Evolutionary conservation across 257 asterid species (phyloP).

Genomic region (Coffea canephora): DNA sequence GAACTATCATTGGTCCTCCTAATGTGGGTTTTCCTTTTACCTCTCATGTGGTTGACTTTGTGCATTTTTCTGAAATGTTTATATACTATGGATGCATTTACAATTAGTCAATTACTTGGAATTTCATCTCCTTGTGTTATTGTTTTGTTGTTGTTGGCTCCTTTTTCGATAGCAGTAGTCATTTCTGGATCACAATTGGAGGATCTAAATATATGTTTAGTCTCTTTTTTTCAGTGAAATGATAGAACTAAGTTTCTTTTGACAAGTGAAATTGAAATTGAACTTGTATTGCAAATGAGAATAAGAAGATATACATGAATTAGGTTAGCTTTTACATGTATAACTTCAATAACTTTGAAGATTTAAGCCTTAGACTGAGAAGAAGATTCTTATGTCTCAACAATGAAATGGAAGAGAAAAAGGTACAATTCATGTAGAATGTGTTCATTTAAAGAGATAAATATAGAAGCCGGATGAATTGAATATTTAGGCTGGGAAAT

Average conservation of each 20-base stretch:
- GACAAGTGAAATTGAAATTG: not conserved
- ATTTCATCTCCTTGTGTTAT: not conserved
- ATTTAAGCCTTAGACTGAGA: not conserved
- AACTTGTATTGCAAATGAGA: not conserved
- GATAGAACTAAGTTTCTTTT: not conserved
- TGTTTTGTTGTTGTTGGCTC: not conserved
- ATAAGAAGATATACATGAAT: not conserved
- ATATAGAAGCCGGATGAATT: not conserved
- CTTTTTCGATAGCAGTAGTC: no score
- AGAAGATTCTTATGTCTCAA: not conserved
- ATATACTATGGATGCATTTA: not conserved
- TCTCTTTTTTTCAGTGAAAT: not conserved
- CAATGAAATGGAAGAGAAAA: not conserved
- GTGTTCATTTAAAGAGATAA: not conserved
- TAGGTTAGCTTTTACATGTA: not conserved
- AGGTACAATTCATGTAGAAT: not conserved
- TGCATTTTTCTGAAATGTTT: not conserved
- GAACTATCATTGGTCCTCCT: constrained; percentile 87
- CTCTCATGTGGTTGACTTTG: not conserved
- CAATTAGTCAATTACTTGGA: not conserved
- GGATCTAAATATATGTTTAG: no score
- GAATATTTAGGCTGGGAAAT: not conserved
- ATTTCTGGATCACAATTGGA: not conserved
- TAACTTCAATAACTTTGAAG: not conserved
- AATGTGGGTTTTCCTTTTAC: constrained; percentile 45